Evolutionary conservation across 2,329 filamentous ascomycete species (phyloP), one percentile per base, ranked within the genome.

Genomic region (Clarireedia monteithiana): DNA sequence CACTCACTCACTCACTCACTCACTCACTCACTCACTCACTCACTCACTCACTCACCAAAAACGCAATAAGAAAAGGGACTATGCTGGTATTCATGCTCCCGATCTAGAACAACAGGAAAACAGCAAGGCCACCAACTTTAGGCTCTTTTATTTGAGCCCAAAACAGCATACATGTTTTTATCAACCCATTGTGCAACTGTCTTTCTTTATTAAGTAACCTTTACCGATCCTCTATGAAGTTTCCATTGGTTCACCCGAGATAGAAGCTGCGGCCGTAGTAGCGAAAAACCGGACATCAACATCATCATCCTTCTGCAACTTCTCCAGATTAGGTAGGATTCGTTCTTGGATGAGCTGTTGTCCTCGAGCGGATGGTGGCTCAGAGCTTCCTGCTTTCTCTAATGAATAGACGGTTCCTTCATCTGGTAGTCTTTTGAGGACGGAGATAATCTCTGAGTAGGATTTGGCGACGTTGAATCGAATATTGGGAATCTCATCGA

Each of bases 391-490:
- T 27, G 86, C 82, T 77, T 95, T 94, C 73, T 96, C 90, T 58
- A 95, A 74, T 52, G 89, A 84, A 69, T 87, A 84, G 60, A 97
- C 79, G 14, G 92, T 97, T 59, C 91, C 91, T 68, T 94, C 81
- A 54, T 91, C 88, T 2, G 94, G 92, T 55, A 99, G 80, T 65
- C 90, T 88, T 73, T 92, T 91, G 68, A 99, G 80, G n/a, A 91
- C 91, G 64, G 88, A 85, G 67, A 97, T 91, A 58, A 99, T 77
- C 51, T 94, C 86, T 23, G 85, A 84, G 70, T 97, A 99, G 48
- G 94, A 97, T 78, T 99, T 99, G 65, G 94, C 94, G 48, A 99
- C 94, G 73, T 99, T 99, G 82, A 99, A 99, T 51, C 94, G 90
- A 70, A 99, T 99, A 75, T 99, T 99, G 64, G 94, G 94, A 61